Evolutionary conservation across 2,329 filamentous ascomycete species (phyloP).

Genomic region (Amesomyces nigricolor): DNA sequence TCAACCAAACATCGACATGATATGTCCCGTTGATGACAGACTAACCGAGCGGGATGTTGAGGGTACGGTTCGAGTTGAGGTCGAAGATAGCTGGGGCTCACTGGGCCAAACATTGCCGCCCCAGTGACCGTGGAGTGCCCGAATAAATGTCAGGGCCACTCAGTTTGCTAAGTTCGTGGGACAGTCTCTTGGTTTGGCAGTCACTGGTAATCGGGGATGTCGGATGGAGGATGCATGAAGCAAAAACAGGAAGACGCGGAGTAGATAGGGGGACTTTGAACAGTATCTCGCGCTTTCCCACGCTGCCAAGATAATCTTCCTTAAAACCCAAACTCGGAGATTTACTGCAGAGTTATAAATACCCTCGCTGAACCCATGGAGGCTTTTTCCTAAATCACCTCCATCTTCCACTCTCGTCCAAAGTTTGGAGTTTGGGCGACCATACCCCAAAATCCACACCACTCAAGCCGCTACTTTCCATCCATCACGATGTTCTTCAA

Average conservation of each 20-base stretch:
- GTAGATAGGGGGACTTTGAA: no score
- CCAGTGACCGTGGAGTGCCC: neutral
- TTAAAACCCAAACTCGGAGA: neutral
- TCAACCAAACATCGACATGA: neutral
- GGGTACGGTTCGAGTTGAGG: neutral
- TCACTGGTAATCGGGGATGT: no score
- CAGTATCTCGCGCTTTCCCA: neutral
- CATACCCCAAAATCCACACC: neutral
- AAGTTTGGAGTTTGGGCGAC: neutral
- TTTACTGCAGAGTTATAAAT: neutral
- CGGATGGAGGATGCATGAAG: no score
- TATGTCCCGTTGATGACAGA: neutral
- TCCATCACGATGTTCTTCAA: slow-evolving; percentile 6
- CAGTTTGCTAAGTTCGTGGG: no score
- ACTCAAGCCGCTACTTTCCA: neutral
- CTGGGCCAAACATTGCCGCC: no score
- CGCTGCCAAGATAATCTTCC: neutral
- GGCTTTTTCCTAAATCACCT: neutral
- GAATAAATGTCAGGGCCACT: no score
- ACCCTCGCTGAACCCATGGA: neutral
- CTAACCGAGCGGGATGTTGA: neutral
- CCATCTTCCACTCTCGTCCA: neutral
- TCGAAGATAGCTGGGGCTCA: no score
- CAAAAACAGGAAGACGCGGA: no score
- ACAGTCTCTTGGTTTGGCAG: no score